Conservation (phyloP, 768 basidiomycete genomes). For the Mrakia frigida region DNA sequence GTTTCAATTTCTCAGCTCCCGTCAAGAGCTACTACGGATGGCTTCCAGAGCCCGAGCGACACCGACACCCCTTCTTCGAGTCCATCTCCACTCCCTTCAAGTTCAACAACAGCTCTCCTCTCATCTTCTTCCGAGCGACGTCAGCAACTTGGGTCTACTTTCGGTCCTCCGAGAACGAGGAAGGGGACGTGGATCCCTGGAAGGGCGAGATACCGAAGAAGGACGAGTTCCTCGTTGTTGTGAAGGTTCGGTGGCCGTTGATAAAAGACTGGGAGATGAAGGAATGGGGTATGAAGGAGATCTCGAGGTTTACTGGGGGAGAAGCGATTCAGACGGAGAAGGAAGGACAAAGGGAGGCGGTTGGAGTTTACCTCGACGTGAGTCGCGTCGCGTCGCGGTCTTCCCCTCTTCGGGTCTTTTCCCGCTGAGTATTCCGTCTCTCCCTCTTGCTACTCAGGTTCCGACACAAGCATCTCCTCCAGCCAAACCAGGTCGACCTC, state of each 20-base stretch:
- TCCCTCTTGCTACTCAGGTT: background rate
- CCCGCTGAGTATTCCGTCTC: too few species aligned
- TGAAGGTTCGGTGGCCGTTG: background rate
- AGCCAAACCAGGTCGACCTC: background rate
- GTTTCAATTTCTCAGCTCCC: constrained; percentile 31
- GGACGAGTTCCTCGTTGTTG: background rate
- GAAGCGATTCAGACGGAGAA: background rate
- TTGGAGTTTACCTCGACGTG: background rate
- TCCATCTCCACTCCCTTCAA: background rate
- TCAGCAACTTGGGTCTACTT: background rate
- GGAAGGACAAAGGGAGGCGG: background rate
- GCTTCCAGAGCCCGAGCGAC: constrained; percentile 59
- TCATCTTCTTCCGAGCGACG: background rate
- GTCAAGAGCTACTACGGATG: constrained; percentile 61
- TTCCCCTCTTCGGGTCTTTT: background rate
- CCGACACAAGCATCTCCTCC: background rate
- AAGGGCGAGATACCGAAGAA: background rate
- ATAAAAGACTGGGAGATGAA: constrained; percentile 3
- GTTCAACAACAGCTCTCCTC: background rate
- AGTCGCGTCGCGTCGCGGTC: background rate
- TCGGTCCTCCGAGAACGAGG: background rate
- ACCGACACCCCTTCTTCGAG: constrained; percentile 41
- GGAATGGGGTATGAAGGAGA: background rate
- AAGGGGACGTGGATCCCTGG: background rate
- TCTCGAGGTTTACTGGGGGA: background rate